Conservation (phyloP, 2,329 filamentous ascomycete genomes). For the Onygenales sp. region DNA sequence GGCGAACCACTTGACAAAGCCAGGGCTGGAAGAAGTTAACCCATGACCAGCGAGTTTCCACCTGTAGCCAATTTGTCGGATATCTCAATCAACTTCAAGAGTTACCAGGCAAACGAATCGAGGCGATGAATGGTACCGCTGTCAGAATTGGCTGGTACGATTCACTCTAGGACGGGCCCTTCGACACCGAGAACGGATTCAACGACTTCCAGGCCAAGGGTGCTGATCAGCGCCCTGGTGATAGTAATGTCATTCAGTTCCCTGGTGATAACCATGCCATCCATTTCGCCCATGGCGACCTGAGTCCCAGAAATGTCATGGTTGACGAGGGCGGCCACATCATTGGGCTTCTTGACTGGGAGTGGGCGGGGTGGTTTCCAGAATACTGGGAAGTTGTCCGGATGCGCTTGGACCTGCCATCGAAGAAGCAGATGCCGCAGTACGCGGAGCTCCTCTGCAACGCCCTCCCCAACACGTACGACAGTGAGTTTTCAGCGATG, state of each 20-base stretch:
- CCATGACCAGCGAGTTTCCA: background rate
- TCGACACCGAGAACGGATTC: slow-evolving; percentile 7
- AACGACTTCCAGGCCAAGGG: slow-evolving; percentile 2
- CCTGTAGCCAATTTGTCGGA: background rate
- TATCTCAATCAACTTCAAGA: slow-evolving; percentile 1
- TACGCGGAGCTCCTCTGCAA: background rate
- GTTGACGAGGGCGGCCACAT: slow-evolving; percentile 11
- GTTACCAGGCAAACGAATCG: slow-evolving; percentile 5
- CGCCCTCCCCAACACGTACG: background rate
- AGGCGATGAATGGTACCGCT: background rate
- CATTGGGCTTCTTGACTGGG: slow-evolving; percentile 15
- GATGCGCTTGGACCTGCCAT: slow-evolving; percentile 3
- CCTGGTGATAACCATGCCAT: background rate
- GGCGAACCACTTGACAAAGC: slow-evolving; percentile 1
- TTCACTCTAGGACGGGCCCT: slow-evolving; percentile 1
- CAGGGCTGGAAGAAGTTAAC: background rate
- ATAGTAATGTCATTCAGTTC: background rate
- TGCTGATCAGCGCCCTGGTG: background rate
- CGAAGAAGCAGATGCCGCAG: background rate
- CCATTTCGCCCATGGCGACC: slow-evolving; percentile 10
- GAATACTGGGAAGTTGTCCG: slow-evolving; percentile 7
- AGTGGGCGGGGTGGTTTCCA: slow-evolving; percentile 13
- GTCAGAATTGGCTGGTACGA: background rate
- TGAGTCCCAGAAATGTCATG: slow-evolving; percentile 10
- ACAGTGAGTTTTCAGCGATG: background rate